Evolutionary conservation across 345 rosid genomes (phyloP), one percentile per base, ranked within the genome.

Genomic region (Pseudoturritis turrita): DNA sequence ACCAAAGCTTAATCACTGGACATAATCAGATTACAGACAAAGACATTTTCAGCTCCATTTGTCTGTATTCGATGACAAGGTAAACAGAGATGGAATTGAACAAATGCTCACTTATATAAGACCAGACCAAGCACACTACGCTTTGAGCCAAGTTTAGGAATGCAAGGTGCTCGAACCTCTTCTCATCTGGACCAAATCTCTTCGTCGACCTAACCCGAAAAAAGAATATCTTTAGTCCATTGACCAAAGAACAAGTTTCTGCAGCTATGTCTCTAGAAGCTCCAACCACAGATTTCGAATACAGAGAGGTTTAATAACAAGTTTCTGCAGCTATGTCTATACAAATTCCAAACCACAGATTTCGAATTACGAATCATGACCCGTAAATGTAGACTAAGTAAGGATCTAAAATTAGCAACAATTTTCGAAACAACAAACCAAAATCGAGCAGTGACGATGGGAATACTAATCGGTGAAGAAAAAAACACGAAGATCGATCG

Each of bases 1-100:
- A 89, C 97, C 98, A 95, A n/a, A 95, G 79, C 85, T 84, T 95
- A 37, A 89, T 81, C 99, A 95, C 98, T 95, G 72, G 2, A 18
- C 44, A 58, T 9, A 21, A 54, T 57, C 49, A 40, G 15, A 19
- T 59, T 47, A 1, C 62, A 54, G 15, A 57, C 39, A 10, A 50
- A 37, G 2, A 18, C 9, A 43, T 39, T 64, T n/a, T 71, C 13
- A 64, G 44, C 63, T 8, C 45, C 56, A 53, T 25, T 54, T 13
- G 5, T 26, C 6, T 71, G 15, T n/a, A 50, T 26, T 37, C 31
- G 1, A 33, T 21, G 53, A 61, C 0, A 40, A 22, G 3, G 13
- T 9, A 6, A 29, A 17, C 0, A 22, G 23, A 58, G 12, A 50
- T 50, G 25, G n/a, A 17, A 40, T 0, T 0, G 35, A 2, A 26